Percentiles rank a stretch among this genome's conserved stretches.
Evolutionary conservation across 768 basidiomycete species (phyloP).

Genomic region (Phaeotremella skinneri): DNA sequence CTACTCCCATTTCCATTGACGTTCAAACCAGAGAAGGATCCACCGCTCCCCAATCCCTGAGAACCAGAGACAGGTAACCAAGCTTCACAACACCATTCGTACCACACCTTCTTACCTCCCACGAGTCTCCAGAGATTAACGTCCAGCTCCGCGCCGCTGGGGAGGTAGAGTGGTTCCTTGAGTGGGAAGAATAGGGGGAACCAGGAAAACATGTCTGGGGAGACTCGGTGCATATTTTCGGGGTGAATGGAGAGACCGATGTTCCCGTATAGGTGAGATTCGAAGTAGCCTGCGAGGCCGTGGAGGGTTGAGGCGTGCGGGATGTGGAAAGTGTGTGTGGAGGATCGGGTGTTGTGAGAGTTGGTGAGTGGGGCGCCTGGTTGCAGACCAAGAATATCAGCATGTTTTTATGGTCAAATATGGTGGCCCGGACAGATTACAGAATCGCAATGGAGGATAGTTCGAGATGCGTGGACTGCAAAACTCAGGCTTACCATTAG

Average conservation of each 20-base stretch:
- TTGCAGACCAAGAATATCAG: not conserved
- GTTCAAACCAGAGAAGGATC: not conserved
- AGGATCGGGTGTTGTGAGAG: constrained; percentile 87
- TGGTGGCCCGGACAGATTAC: constrained; percentile 19
- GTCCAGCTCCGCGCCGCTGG: constrained; percentile 84
- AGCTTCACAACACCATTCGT: constrained; percentile 96
- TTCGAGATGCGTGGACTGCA: too few species aligned
- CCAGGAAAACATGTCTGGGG: constrained; percentile 98
- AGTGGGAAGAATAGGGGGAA: constrained; percentile 97
- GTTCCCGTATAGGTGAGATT: constrained; percentile 85
- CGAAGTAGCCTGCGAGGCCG: constrained; percentile 95
- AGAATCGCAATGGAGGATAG: too few species aligned
- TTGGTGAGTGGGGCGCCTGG: constrained; percentile 88
- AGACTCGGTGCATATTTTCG: constrained; percentile 74
- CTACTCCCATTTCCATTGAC: constrained; percentile 18
- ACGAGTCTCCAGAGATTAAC: constrained; percentile 94
- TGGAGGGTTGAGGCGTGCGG: constrained; percentile 91
- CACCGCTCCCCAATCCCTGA: constrained; percentile 4
- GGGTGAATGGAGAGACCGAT: constrained; percentile 93
- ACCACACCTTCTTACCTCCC: constrained; percentile 80
- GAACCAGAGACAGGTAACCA: constrained; percentile 63
- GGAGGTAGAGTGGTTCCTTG: constrained; percentile 88
- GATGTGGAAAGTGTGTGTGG: constrained; percentile 82
- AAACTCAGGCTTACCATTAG: too few species aligned
- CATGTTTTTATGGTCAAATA: not conserved